A percentile compares a stretch with the other conserved stretches of the same genome.
phyloP scores from a whole-genome alignment of 805 yeast species.

The Starmerella stellata region DNA sequence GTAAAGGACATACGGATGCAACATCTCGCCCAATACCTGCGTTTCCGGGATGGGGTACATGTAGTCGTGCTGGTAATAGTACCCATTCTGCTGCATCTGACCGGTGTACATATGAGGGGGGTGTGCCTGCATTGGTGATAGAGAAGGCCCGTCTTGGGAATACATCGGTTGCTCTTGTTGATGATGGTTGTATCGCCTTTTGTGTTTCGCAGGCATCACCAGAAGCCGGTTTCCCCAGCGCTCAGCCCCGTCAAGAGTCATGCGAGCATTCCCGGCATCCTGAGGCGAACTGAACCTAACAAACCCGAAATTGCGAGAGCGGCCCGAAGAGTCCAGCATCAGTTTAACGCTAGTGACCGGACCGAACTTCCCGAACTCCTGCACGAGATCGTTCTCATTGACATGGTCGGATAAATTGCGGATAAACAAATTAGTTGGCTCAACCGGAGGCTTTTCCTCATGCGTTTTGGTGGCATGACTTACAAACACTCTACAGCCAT shows the following conservation, averaged over 20 bases:
- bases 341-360: conserved; percentile 36
- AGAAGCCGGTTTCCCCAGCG: conserved; percentile 34
- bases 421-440: conserved; percentile 42
- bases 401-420: conserved; percentile 41
- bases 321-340: conserved; percentile 32
- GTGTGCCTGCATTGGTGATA: background rate
- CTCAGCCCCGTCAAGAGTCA: conserved; percentile 40
- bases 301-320: conserved; percentile 66
- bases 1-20: conserved; percentile 68
- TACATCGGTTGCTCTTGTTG: conserved; percentile 34
- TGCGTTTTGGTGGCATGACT: conserved; percentile 27
- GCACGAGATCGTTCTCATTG: conserved; percentile 34
- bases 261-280: conserved; percentile 52
- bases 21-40: conserved; percentile 56
- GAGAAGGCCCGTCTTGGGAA: background rate
- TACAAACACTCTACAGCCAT: conserved; percentile 25
- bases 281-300: conserved; percentile 51
- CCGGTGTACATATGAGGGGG: background rate
- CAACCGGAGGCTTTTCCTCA: background rate
- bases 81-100: background rate
- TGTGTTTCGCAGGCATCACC: conserved; percentile 68
- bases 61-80: background rate
- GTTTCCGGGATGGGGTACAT: background rate
- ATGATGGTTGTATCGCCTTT: too few species aligned
- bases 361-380: conserved; percentile 32